A percentile compares a stretch with the other conserved stretches of the same genome.
These are phyloP conservation scores for Monosporascus sp. DNA, from an alignment of 2,329 filamentous ascomycete genomes.

Conservation along the genomic window DNA sequence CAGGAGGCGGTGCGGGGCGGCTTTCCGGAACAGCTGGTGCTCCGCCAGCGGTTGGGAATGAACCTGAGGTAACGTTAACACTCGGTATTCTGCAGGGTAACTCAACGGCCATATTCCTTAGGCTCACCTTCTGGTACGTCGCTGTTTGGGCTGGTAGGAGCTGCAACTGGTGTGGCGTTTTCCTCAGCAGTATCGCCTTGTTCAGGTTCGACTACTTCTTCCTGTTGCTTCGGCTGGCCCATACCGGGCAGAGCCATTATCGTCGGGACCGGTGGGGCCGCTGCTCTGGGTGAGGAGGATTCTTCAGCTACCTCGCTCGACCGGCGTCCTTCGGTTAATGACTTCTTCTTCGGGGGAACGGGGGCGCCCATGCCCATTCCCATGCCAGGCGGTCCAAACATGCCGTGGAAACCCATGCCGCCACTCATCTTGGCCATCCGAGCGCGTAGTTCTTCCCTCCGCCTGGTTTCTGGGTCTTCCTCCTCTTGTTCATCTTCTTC, in stretches of 20 bases:
- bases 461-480: slow-evolving; percentile 78
- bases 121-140: slow-evolving; percentile 21
- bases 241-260: slow-evolving; percentile 70
- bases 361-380: slow-evolving; percentile 52
- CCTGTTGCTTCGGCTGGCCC: slow-evolving; percentile 49
- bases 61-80: slow-evolving; percentile 23
- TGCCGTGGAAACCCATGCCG: slow-evolving; percentile 81
- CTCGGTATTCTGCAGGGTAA: slow-evolving; percentile 7
- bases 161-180: slow-evolving; percentile 22
- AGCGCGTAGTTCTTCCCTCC: slow-evolving; percentile 82
- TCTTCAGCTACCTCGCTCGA: slow-evolving; percentile 39
- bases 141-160: slow-evolving; percentile 18
- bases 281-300: slow-evolving; percentile 34
- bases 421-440: slow-evolving; percentile 99
- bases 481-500: slow-evolving; percentile 72
- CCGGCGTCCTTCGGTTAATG: slow-evolving; percentile 33
- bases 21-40: slow-evolving; percentile 44
- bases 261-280: slow-evolving; percentile 50
- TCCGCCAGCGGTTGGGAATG: slow-evolving; percentile 22
- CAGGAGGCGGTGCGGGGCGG: slow-evolving; percentile 51
- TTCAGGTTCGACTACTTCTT: slow-evolving; percentile 41
- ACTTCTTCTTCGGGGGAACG: slow-evolving; percentile 49
- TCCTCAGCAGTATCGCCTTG: slow-evolving; percentile 36
- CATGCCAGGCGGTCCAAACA: slow-evolving; percentile 72
- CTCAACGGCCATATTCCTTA: slow-evolving; percentile 7